phyloP scores from a whole-genome alignment of 2,329 filamentous ascomycete species.

The Zarea fungicola region DNA sequence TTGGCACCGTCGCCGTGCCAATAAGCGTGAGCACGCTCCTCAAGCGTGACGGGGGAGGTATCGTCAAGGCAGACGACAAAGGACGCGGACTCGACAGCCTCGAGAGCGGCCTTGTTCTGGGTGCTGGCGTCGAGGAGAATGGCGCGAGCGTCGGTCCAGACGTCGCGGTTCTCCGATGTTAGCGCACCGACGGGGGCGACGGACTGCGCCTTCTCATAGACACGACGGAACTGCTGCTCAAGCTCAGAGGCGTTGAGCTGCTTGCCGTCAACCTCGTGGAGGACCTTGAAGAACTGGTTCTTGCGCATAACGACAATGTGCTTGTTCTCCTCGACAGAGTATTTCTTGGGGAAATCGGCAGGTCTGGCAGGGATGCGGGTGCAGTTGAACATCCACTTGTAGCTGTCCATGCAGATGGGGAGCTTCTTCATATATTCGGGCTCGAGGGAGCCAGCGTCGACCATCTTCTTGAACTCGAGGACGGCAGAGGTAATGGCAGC shows the following conservation, averaged over 20 bases:
- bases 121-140: constrained; percentile 70
- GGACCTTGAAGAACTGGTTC: constrained; percentile 95
- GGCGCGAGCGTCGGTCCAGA: constrained; percentile 81
- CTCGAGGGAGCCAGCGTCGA: constrained; percentile 76
- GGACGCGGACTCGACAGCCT: constrained; percentile 79
- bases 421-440: constrained; percentile 98
- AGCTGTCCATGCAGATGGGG: constrained; percentile 97
- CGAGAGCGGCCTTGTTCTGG: constrained; percentile 70
- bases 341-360: constrained; percentile 80
- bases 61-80: constrained; percentile 95
- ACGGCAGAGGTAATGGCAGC: constrained; percentile 82
- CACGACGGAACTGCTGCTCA: constrained; percentile 78
- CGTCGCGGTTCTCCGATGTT: constrained; percentile 88
- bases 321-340: constrained; percentile 66
- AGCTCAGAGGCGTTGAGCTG: constrained; percentile 86
- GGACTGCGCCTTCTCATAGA: constrained; percentile 72
- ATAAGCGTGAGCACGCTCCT: constrained; percentile 93
- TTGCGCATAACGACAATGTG: constrained; percentile 89
- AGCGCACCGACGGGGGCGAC: constrained; percentile 74
- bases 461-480: constrained; percentile 91
- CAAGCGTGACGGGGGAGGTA: constrained; percentile 81
- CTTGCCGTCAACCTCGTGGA: constrained; percentile 73
- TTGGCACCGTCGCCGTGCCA: constrained; percentile 97
- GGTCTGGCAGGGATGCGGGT: constrained; percentile 78
- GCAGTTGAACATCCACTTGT: constrained; percentile 98